A percentile compares a stretch with the other conserved stretches of the same genome.
These are phyloP conservation scores for Logfia minima DNA, from an alignment of 129 eudicot species.

Conservation along the genomic window DNA sequence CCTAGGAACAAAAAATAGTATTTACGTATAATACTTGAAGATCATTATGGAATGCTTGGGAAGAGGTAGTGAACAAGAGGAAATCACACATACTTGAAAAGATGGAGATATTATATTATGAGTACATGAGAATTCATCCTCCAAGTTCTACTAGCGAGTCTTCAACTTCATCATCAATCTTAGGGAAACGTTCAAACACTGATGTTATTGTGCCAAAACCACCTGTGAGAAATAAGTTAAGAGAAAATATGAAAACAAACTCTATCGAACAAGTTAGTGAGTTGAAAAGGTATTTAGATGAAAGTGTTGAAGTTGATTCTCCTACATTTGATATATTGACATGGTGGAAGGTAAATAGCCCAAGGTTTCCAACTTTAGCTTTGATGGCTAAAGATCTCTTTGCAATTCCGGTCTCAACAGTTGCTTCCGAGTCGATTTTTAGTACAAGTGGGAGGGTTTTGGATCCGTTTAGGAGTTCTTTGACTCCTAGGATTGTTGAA, in stretches of 20 bases:
- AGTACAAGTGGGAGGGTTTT: neutral
- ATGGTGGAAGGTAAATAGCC: neutral
- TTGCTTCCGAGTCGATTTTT: neutral
- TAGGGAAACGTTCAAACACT: neutral
- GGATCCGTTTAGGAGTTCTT: neutral
- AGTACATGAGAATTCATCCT: neutral
- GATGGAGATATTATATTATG: neutral
- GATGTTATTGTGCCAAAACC: neutral
- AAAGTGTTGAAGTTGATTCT: neutral
- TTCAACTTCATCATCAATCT: neutral
- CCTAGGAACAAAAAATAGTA: neutral
- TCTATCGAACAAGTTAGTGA: neutral
- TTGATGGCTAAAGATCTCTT: neutral
- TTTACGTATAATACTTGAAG: neutral
- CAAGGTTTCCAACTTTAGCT: neutral
- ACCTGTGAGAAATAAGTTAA: neutral
- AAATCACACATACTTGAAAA: neutral
- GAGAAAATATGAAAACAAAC: slow-evolving; percentile 3
- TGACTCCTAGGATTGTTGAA: neutral
- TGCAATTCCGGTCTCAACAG: neutral
- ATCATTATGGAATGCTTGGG: neutral
- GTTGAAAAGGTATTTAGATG: neutral
- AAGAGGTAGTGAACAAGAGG: neutral
- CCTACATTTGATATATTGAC: neutral
- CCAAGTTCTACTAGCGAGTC: neutral